phyloP scores from a whole-genome alignment of 495 filamentous ascomycete species.

The Clavariopsis aquatica region DNA sequence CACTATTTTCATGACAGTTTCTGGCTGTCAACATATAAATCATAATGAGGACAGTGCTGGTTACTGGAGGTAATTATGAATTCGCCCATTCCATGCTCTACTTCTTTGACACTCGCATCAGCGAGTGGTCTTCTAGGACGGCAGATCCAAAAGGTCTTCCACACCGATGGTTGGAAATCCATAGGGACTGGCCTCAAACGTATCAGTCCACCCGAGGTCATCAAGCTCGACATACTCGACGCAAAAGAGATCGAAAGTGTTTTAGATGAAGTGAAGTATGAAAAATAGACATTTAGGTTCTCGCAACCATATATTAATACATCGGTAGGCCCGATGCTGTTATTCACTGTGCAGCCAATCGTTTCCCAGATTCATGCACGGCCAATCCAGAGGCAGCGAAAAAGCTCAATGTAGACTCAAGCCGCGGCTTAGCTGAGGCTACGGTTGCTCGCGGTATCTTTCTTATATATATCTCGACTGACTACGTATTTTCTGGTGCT shows the following conservation, averaged over 20 bases:
- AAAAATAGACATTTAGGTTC: background rate
- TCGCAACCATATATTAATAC: conserved; percentile 4
- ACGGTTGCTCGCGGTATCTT: conserved; percentile 64
- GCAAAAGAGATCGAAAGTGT: conserved; percentile 60
- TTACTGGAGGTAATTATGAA: conserved; percentile 72
- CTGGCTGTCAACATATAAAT: too few species aligned
- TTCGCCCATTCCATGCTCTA: background rate
- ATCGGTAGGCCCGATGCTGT: conserved; percentile 71
- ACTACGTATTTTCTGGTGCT: conserved; percentile 86
- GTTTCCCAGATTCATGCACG: conserved; percentile 82
- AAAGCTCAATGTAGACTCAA: conserved; percentile 73
- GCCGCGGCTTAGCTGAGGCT: conserved; percentile 63
- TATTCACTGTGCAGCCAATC: conserved; percentile 93
- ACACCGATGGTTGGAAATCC: conserved; percentile 67
- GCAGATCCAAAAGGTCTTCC: conserved; percentile 74
- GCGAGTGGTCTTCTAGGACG: conserved; percentile 71
- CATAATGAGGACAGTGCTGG: conserved; percentile 64
- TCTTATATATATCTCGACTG: conserved; percentile 90
- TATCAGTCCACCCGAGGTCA: conserved; percentile 67
- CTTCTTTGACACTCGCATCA: conserved; percentile 19
- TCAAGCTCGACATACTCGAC: conserved; percentile 75
- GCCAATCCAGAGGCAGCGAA: conserved; percentile 74
- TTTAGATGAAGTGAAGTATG: conserved; percentile 66
- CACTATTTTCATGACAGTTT: too few species aligned
- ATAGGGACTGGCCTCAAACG: conserved; percentile 79